Evolutionary conservation across 306 rosid species (phyloP).

Genomic region (Elaeagnus macrophylla): DNA sequence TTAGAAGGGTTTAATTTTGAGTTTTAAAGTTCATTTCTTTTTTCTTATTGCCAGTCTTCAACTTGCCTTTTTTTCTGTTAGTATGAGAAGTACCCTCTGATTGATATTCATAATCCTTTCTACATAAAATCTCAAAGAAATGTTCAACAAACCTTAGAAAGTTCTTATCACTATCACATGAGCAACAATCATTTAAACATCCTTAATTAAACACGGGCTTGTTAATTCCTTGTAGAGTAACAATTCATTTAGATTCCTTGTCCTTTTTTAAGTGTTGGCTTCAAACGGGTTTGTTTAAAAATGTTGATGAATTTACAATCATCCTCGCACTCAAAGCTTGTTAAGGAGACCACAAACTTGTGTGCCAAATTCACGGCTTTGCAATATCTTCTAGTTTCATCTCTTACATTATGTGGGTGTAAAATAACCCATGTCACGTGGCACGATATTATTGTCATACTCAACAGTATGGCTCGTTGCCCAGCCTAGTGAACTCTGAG

Average conservation of each 20-base stretch:
- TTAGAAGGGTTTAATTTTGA: neutral
- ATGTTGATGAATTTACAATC: slow-evolving; percentile 38
- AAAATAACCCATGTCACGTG: too few species aligned
- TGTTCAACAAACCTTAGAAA: neutral
- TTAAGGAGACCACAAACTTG: slow-evolving; percentile 37
- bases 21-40: too few species aligned
- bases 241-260: slow-evolving; percentile 40
- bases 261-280: slow-evolving; percentile 32
- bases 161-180: slow-evolving; percentile 29
- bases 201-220: slow-evolving; percentile 31
- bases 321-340: slow-evolving; percentile 73
- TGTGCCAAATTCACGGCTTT: slow-evolving; percentile 57
- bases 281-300: slow-evolving; percentile 19
- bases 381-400: slow-evolving; percentile 39
- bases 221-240: slow-evolving; percentile 38
- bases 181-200: slow-evolving; percentile 35
- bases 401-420: slow-evolving; percentile 17
- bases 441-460: too few species aligned
- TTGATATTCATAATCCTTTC: slow-evolving; percentile 22
- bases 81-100: slow-evolving; percentile 40
- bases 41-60: neutral
- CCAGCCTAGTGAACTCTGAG: too few species aligned
- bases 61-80: neutral
- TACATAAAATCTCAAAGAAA: slow-evolving; percentile 10
- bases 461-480: too few species aligned